phyloP scores from a whole-genome alignment of 2,329 filamentous ascomycete species.

The Trichoderma afroharzianum region DNA sequence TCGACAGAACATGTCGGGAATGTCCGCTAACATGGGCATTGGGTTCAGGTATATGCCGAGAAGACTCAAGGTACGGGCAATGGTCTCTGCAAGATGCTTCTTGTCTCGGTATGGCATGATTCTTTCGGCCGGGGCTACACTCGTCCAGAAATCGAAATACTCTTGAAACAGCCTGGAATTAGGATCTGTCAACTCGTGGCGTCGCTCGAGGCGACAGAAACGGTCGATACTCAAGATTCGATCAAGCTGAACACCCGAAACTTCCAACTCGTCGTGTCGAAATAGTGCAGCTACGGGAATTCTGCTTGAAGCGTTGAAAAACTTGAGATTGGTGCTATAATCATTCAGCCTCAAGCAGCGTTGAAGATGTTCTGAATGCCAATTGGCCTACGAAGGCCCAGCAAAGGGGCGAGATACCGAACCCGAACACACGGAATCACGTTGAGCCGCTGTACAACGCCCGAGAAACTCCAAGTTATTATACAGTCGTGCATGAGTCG shows the following conservation, averaged over 20 bases:
- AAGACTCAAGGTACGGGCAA: not conserved
- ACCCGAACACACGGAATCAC: not conserved
- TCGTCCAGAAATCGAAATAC: not conserved
- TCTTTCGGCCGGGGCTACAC: not conserved
- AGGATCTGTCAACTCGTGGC: not conserved
- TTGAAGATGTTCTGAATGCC: not conserved
- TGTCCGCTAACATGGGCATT: not conserved
- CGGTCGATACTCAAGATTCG: not conserved
- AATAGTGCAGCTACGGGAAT: not conserved
- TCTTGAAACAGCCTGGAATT: not conserved
- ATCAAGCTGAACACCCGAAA: not conserved
- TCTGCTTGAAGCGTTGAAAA: not conserved
- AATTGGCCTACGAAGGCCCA: not conserved
- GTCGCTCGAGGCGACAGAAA: not conserved
- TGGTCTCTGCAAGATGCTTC: not conserved
- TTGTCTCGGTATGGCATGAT: not conserved
- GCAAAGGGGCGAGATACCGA: not conserved
- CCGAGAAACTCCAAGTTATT: not conserved
- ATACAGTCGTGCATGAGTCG: not conserved
- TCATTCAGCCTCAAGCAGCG: not conserved
- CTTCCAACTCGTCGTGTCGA: not conserved
- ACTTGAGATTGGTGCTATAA: not conserved
- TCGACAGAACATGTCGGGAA: not conserved
- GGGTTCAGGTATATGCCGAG: not conserved
- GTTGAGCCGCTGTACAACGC: not conserved